Evolutionary conservation across 164 flowering plant species (phyloP), one percentile per base, ranked within the genome.

Genomic region (Paratinospora sagittata): DNA sequence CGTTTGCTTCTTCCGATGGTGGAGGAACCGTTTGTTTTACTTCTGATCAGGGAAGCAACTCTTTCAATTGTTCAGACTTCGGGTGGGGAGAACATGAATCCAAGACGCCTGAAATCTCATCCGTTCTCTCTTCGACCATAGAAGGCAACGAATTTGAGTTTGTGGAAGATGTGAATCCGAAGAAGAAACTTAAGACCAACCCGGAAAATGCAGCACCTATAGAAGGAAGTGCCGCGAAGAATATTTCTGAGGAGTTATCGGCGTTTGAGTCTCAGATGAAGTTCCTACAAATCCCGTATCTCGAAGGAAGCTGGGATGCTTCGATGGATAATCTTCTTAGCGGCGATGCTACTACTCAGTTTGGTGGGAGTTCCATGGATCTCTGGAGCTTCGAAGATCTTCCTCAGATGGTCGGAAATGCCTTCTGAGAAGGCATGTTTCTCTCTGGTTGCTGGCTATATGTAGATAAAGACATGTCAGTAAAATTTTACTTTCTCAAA

Each of bases 331-430:
- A 78, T 67, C 84, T 95, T 68, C 82, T 89, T n/a, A 73, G 64
- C 37, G 91, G 82, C 19, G 89, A 85, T 27, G 30, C 21, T 47
- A 64, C 82, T 23, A 66, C 83, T 71, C 96, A 87, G 83, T 90
- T 87, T 74, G 83, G 81, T 68, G 88, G 74, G 21, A 84, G 79
- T 70, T 45, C 81, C 14, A 66, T 87, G 82, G 87, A 89, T 70
- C 86, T 96, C 65, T 96, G 99, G 99, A 80, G 83, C 84, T 91
- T 93, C 30, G 98, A 89, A 72, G 92, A 91, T 70, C 75, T 89
- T 65, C 76, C 86, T 17, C 21, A 82, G 8, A 55, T 84, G 84
- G 67, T 41, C 26, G 93, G 82, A 12, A 83, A 84, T 55, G 87
- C 65, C 49, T 85, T 74, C 85, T 91, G 78, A 89, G 82, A 74